Percentiles rank a stretch among this genome's conserved stretches.
Evolutionary conservation across 148 eudicot genomes (phyloP).

Genomic region (Rhododendron williamsianum): DNA sequence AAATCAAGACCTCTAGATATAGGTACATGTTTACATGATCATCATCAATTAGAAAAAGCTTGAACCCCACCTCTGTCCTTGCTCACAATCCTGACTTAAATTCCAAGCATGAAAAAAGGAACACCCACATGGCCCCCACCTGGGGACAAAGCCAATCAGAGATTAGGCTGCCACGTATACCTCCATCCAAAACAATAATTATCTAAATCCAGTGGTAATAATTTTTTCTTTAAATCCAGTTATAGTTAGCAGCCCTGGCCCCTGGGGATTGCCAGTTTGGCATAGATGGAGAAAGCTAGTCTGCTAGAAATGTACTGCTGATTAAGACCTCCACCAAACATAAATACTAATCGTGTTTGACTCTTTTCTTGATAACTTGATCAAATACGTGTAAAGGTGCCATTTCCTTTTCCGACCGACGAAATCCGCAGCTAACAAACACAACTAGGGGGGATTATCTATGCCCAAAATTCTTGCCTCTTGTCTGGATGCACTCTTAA

Average conservation of each 20-base stretch:
- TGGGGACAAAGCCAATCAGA: constrained; percentile 6
- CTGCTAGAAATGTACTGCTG: neutral
- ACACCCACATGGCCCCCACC: neutral
- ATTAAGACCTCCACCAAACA: constrained; percentile 12
- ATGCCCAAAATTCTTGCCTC: neutral
- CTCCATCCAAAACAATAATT: neutral
- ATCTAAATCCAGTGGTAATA: neutral
- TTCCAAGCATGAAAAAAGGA: constrained; percentile 3
- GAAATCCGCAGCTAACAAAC: neutral
- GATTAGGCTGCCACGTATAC: constrained; percentile 19
- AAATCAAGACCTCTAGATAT: neutral
- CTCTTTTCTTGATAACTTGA: neutral
- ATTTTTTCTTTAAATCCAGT: neutral
- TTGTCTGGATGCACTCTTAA: neutral
- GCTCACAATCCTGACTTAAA: constrained; percentile 7
- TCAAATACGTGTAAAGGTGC: neutral
- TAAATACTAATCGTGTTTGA: neutral
- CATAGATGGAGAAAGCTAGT: neutral
- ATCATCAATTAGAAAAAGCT: neutral
- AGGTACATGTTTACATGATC: neutral
- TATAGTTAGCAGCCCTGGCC: constrained; percentile 4
- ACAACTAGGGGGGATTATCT: neutral
- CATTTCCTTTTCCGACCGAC: neutral
- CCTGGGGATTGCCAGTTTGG: neutral
- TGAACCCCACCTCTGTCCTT: constrained; percentile 5